Percentiles rank a stretch among this genome's conserved stretches.
Evolutionary conservation across 2,329 filamentous ascomycete genomes (phyloP).

Genomic region (Cladosporium oxysporum): DNA sequence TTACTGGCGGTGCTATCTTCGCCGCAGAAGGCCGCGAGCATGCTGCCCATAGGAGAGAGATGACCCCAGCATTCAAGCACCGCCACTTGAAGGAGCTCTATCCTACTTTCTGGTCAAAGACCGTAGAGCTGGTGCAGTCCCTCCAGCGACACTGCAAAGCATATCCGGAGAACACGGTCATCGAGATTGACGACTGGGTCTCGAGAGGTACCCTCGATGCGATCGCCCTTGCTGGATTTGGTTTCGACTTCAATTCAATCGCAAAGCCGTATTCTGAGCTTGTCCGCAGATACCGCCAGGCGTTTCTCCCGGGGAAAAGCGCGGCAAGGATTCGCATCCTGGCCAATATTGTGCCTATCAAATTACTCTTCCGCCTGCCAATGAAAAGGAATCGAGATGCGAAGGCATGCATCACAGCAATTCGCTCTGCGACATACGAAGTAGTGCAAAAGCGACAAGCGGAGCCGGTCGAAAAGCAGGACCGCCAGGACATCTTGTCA

Average conservation of each 20-base stretch:
- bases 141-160: neutral
- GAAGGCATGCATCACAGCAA: constrained; percentile 9
- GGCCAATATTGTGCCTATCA: constrained; percentile 8
- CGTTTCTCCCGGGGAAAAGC: constrained; percentile 7
- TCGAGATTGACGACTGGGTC: constrained; percentile 50
- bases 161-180: constrained; percentile 24
- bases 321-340: constrained; percentile 9
- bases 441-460: constrained; percentile 4
- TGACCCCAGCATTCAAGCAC: constrained; percentile 83
- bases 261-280: constrained; percentile 37
- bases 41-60: constrained; percentile 64
- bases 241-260: constrained; percentile 57
- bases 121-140: constrained; percentile 1
- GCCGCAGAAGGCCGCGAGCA: constrained; percentile 36
- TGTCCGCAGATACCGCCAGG: constrained; percentile 47
- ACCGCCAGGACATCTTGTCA: constrained; percentile 45
- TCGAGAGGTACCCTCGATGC: constrained; percentile 59
- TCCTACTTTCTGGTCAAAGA: constrained; percentile 78
- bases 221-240: constrained; percentile 59
- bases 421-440: neutral
- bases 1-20: constrained; percentile 32
- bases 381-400: constrained; percentile 17
- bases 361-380: constrained; percentile 3
- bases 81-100: constrained; percentile 84
- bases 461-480: constrained; percentile 24